Evolutionary conservation across 331 rosid genomes (phyloP), one percentile per base, ranked within the genome.

Genomic region (Erythrophleum ivorense): DNA sequence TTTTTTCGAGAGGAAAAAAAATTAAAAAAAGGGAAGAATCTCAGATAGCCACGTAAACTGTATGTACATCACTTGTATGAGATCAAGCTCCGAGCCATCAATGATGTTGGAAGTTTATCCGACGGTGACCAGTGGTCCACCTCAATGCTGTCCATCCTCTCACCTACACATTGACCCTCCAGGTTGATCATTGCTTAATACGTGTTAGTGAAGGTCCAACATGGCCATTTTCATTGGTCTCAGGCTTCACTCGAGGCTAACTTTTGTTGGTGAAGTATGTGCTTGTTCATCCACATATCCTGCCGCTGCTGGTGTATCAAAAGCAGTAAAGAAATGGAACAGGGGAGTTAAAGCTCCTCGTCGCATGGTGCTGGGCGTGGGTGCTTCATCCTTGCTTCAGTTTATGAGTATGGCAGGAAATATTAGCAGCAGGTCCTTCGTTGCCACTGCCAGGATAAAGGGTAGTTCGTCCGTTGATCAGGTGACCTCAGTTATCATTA

Each of bases 281-380:
- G 34, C 72, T 9, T 19, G 59, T 41, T 15, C 69, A 24, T 45
- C 81, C 31, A 36, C 57, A 9, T 62, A 18, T 49, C 41, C 31
- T 14, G 57, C 60, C 71, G 50, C 43, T 1, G 33, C 85, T 40
- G 4, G 24, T 46, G 71, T 53, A 9, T 45, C 84, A 46, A 85
- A 64, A 52, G 53, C 73, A n/a, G 48, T 70, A 1, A 86, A 70
- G 38, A 77, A 59, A 60, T 83, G 86, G 90, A 83, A 43, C 49
- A 50, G 15, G 49, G 81, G 82, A 55, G 77, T 73, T 15, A 80
- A 81, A 83, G 84, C 80, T 53, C 89, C 86, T 65, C 90, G 94
- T 15, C 97, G 94, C 78, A 55, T 89, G 68, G 41, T 93, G 4
- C 81, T 93, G 71, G 91, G 94, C 13, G 66, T 90, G 24, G 93